Evolutionary conservation across 345 rosid genomes (phyloP).

Genomic region (Salix suchowensis): DNA sequence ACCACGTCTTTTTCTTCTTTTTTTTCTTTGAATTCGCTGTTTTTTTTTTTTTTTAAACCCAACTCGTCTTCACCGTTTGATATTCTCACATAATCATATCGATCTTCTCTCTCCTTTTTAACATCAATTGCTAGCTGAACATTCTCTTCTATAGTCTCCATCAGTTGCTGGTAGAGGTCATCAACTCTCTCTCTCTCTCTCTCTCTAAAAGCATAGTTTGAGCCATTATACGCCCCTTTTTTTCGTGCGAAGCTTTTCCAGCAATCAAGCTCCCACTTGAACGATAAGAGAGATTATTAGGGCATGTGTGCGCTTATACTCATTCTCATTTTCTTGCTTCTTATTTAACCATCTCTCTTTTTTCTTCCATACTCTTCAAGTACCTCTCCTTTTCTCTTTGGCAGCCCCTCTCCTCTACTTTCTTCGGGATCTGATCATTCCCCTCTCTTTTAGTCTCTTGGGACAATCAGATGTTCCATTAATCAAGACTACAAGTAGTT

Average conservation of each 20-base stretch:
- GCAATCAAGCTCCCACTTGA: conserved; percentile 59
- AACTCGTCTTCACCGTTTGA: conserved; percentile 22
- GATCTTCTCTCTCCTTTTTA: neutral
- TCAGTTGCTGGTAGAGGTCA: conserved; percentile 68
- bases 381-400: conserved; percentile 9
- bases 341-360: conserved; percentile 50
- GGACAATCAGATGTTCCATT: conserved; percentile 3
- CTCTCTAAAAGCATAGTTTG: conserved; percentile 20
- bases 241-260: conserved; percentile 57
- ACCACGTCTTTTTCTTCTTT: neutral
- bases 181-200: conserved; percentile 29
- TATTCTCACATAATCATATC: neutral
- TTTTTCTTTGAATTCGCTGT: neutral
- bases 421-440: conserved; percentile 73
- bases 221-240: conserved; percentile 38
- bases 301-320: conserved; percentile 44
- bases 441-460: conserved; percentile 7
- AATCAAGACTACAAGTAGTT: neutral
- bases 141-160: conserved; percentile 38
- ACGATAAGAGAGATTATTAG: conserved; percentile 38
- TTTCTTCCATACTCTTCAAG: conserved; percentile 39
- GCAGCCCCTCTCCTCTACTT: conserved; percentile 1
- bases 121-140: conserved; percentile 18
- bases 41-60: neutral
- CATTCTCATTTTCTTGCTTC: conserved; percentile 29